phyloP scores from a whole-genome alignment of 768 basidiomycete genomes.

The Austroboletus eburneus region DNA sequence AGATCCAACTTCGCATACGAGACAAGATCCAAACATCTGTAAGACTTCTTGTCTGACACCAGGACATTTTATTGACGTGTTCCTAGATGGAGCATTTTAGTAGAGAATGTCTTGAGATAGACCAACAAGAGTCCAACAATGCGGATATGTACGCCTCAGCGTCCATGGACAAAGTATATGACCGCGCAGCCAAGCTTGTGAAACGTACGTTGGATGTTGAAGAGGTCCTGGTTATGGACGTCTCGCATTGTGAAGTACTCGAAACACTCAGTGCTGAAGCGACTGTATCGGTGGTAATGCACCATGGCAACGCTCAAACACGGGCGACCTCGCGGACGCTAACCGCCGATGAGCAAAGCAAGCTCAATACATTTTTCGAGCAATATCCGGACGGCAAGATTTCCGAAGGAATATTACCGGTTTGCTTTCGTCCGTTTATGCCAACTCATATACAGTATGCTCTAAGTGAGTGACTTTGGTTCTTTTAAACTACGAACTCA shows the following conservation, averaged over 20 bases:
- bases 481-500: conserved; percentile 3
- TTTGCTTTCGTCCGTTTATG: conserved; percentile 78
- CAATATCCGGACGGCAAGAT: conserved; percentile 83
- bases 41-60: conserved; percentile 21
- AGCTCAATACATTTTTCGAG: conserved; percentile 72
- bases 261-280: conserved; percentile 64
- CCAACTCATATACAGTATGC: conserved; percentile 83
- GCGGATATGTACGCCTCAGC: conserved; percentile 24
- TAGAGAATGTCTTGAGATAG: conserved; percentile 90
- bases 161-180: conserved; percentile 86
- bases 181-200: conserved; percentile 85
- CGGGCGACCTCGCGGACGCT: conserved; percentile 54
- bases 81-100: conserved; percentile 91
- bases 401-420: conserved; percentile 81
- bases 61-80: neutral
- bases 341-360: conserved; percentile 65
- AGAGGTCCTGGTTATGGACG: conserved; percentile 88
- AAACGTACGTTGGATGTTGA: conserved; percentile 89
- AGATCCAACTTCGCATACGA: conserved; percentile 88
- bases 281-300: conserved; percentile 63
- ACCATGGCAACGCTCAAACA: conserved; percentile 57
- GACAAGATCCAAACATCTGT: conserved; percentile 90
- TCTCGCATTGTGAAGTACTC: conserved; percentile 84
- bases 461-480: conserved; percentile 53
- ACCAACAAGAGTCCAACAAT: conserved; percentile 39